Conservation (phyloP, 2,329 filamentous ascomycete genomes). For the Zasmidium citrigriseum region DNA sequence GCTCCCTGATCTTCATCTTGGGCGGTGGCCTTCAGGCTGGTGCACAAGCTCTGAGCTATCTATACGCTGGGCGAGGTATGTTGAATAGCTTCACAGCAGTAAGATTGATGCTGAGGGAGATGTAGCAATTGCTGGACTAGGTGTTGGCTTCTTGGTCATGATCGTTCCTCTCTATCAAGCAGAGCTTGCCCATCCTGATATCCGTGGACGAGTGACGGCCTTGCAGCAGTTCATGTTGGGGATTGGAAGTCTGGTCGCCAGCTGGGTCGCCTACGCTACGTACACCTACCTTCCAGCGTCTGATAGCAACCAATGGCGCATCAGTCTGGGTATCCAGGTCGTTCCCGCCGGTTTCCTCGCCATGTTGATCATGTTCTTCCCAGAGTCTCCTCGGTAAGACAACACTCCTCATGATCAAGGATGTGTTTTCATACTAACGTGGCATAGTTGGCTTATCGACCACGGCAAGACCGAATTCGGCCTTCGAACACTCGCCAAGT, state of each 20-base stretch:
- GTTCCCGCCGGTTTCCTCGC: constrained; percentile 66
- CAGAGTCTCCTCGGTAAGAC: constrained; percentile 54
- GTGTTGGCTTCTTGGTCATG: constrained; percentile 64
- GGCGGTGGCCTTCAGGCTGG: constrained; percentile 74
- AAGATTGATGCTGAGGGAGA: constrained; percentile 5
- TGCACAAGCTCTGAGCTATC: constrained; percentile 58
- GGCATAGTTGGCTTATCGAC: constrained; percentile 68
- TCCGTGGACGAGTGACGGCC: constrained; percentile 72
- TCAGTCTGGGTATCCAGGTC: constrained; percentile 70
- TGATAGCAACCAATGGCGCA: constrained; percentile 59
- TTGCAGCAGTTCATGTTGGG: constrained; percentile 84
- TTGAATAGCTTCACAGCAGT: background rate
- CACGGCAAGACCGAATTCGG: constrained; percentile 67
- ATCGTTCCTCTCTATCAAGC: constrained; percentile 74
- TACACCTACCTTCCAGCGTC: constrained; percentile 52
- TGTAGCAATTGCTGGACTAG: constrained; percentile 34
- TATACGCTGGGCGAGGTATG: constrained; percentile 65
- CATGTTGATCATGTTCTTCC: constrained; percentile 69
- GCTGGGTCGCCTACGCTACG: constrained; percentile 70
- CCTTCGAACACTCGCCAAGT: constrained; percentile 64
- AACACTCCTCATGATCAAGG: background rate
- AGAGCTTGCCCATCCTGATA: constrained; percentile 75
- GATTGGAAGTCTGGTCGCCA: constrained; percentile 69
- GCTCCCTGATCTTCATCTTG: constrained; percentile 69
- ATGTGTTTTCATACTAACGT: constrained; percentile 40